These are phyloP conservation scores for Rhododendron molle DNA, from an alignment of 148 eudicot species.

Conservation along the genomic window DNA sequence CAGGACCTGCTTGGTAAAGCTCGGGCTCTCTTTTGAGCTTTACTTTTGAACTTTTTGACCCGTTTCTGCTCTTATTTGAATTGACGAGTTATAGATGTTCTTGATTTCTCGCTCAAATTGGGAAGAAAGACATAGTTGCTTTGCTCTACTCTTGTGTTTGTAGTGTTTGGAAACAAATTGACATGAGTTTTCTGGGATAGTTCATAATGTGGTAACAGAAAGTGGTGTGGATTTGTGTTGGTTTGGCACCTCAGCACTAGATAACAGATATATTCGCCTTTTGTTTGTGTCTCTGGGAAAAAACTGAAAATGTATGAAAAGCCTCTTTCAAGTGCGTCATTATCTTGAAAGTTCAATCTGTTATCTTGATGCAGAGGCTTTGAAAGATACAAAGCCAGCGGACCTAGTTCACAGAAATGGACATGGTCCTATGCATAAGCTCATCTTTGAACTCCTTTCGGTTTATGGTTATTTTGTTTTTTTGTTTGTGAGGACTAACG, in stretches of 20 bases:
- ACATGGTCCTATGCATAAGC: background rate
- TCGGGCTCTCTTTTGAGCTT: background rate
- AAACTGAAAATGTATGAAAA: background rate
- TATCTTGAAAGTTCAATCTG: background rate
- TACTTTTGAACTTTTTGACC: constrained; percentile 6
- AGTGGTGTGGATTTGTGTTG: background rate
- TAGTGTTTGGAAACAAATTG: background rate
- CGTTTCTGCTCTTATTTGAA: background rate
- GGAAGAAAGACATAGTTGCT: background rate
- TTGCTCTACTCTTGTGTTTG: background rate
- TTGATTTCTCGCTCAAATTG: background rate
- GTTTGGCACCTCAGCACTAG: background rate
- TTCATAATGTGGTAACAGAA: background rate
- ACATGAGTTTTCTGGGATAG: background rate
- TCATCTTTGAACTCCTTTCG: background rate
- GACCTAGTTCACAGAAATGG: background rate
- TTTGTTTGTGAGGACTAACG: background rate
- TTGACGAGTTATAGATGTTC: background rate
- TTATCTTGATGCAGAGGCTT: background rate
- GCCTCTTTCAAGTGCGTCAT: background rate
- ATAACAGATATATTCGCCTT: background rate
- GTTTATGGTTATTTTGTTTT: background rate
- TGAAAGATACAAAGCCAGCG: background rate
- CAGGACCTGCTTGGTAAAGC: background rate
- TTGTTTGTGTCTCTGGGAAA: background rate